A percentile compares a stretch with the other conserved stretches of the same genome.
phyloP scores from a whole-genome alignment of 1,139 yeast genomes.

The Blastobotrys persicus region DNA sequence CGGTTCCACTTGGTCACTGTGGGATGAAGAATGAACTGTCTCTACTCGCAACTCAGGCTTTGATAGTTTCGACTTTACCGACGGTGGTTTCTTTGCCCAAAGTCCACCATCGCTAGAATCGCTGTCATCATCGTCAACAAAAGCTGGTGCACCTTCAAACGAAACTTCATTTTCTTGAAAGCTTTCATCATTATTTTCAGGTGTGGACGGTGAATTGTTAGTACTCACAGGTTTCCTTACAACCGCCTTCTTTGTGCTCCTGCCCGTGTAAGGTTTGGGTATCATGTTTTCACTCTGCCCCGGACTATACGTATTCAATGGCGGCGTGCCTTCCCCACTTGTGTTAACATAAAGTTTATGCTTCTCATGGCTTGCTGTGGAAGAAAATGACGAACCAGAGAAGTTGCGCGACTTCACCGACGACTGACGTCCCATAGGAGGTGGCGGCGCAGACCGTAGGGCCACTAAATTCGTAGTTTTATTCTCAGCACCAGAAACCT shows the following conservation, averaged over 20 bases:
- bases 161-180: conserved; percentile 66
- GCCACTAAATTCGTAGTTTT: conserved; percentile 48
- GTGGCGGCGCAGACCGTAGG: conserved; percentile 72
- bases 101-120: conserved; percentile 51
- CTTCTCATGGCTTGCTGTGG: conserved; percentile 3
- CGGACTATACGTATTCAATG: conserved; percentile 28
- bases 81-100: conserved; percentile 54
- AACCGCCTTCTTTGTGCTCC: conserved; percentile 23
- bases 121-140: conserved; percentile 46
- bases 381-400: conserved; percentile 5
- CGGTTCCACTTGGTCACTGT: conserved; percentile 21
- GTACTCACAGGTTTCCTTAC: conserved; percentile 27
- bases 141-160: conserved; percentile 68
- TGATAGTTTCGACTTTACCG: background rate
- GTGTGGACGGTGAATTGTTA: conserved; percentile 16
- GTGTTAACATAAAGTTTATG: conserved; percentile 12
- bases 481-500: conserved; percentile 11
- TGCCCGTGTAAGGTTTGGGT: conserved; percentile 30
- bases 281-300: conserved; percentile 31
- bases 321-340: conserved; percentile 12
- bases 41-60: conserved; percentile 26
- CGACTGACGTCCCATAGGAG: conserved; percentile 41
- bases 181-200: conserved; percentile 1
- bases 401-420: conserved; percentile 13
- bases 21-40: conserved; percentile 20